Evolutionary conservation across 306 rosid genomes (phyloP), one percentile per base, ranked within the genome.

Genomic region (Astragalus glycyphyllos): DNA sequence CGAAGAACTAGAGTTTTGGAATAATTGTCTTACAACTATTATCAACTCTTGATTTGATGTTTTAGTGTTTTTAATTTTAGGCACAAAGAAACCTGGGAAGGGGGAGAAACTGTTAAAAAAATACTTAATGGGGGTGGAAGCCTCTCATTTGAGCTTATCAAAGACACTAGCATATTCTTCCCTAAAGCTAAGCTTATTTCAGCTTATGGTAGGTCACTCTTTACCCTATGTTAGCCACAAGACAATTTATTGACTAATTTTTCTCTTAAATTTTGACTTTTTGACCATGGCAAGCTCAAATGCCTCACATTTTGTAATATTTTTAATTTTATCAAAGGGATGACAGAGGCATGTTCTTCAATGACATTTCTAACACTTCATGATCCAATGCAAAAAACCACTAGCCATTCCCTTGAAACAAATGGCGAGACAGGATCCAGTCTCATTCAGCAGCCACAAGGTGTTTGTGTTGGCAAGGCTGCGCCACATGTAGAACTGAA

Each of bases 301-400:
- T 26, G 40, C 71, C 49, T 74, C 40, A 57, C 20, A 50, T 51
- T 32, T 11, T 65, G 16, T 73, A 16, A 45, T 75, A 53, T 80
- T 70, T 70, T 78, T 62, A 44, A 77, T 58, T 69, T 69, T 55
- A 3, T 57, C 35, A 32, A 60, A 91, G 97, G 96, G 71, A 89
- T 94, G 99, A 91, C 99, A 29, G 95, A 94, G 79, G 77, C 96
- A 15, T 87, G 97, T 75, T 94, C 97, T 61, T 89, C 99, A 8
- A 34, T 94, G 59, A 86, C 99, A 72, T 94, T 94, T 81, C 32
- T 77, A 76, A 83, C 84, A 7, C 84, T 94, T 29, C 69, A 77
- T 35, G 87, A 89, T 6, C 92, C 92, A 10, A 68, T 68, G 42
- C 64, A 56, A 14, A 80, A 72, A 73, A 77, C 69, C 64, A 41